Conservation (phyloP, 371 early-diverging fungal species). For the Rhizopus sp. region DNA sequence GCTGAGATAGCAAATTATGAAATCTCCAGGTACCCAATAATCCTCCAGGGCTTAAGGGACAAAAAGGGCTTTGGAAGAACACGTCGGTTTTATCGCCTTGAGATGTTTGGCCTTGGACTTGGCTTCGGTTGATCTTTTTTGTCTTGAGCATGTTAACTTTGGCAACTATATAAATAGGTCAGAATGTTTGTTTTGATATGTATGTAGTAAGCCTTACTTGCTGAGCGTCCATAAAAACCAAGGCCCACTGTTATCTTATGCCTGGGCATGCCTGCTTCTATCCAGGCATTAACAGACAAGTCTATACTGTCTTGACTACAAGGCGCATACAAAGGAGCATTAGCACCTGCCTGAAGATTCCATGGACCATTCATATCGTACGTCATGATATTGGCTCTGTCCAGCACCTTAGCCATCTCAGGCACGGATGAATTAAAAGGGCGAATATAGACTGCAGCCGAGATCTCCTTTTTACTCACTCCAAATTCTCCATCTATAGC, state of each 20-base stretch:
- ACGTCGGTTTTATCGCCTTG: constrained; percentile 40
- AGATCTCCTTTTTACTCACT: constrained; percentile 48
- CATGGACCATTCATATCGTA: constrained; percentile 63
- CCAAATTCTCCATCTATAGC: constrained; percentile 58
- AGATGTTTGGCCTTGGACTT: constrained; percentile 26
- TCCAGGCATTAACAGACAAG: constrained; percentile 57
- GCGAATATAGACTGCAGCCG: constrained; percentile 55
- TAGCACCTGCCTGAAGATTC: constrained; percentile 49
- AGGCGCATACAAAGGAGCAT: constrained; percentile 52
- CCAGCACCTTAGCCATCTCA: constrained; percentile 56
- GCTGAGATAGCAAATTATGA: constrained; percentile 53
- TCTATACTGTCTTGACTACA: constrained; percentile 36
- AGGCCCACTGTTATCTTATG: constrained; percentile 63
- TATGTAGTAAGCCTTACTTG: constrained; percentile 20
- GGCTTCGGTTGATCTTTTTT: constrained; percentile 31
- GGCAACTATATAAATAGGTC: constrained; percentile 23
- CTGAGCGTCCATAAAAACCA: constrained; percentile 68
- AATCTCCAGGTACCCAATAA: constrained; percentile 57
- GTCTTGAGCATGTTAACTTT: constrained; percentile 32
- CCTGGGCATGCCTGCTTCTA: constrained; percentile 55
- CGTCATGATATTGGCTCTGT: constrained; percentile 62
- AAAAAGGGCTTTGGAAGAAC: constrained; percentile 23
- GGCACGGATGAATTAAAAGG: constrained; percentile 53
- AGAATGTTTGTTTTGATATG: not conserved
- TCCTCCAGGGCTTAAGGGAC: constrained; percentile 26